Base-by-base conservation (phyloP, 805 yeast genomes). In the Pichia scutulata region DNA sequence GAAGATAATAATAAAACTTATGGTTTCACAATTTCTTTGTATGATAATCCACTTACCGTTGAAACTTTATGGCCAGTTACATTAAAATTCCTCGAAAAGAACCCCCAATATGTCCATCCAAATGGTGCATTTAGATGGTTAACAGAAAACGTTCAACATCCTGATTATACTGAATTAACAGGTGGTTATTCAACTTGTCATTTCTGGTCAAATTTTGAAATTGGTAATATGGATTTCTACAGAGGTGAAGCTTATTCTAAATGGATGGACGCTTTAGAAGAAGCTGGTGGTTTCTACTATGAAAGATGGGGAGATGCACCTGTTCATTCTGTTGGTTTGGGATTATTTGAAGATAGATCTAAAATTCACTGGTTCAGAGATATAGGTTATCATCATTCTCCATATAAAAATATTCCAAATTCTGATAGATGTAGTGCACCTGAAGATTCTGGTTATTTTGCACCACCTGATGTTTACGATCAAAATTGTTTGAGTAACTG, bases 241-340 rank as follows among this genome's bases (percentile, higher is more conserved):
- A 70, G 95, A 51, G 73, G 77, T 41, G 84, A 84, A 54, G 82
- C 89, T 0, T 88, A 88, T 62, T 71, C 75, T 36, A 68, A 70
- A 21, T 88, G 86, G 81, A 77, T 85, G 64, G 73, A 83, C 43
- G 71, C 74, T 56, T 69, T 88, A 44, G 95, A 88, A 53, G 62
- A 72, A n/a, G 71, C 82, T 2, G 93, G 93, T 41, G 90, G 90
- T 14, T 88, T 87, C 61, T 88, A 86, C 64, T 88, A 88, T 62
- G 96, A 89, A 66, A 71, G 95, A 57, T 88, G 96, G 96, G 95
- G 96, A 5, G 96, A 88, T 70, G 95, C 95, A 0, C 96, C 96
- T 1, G 93, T 88, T 2, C 93, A 87, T 62, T 80, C 89, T 19
- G 67, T 88, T 49, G 96, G 90, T 0, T 67, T 86, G 41, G 80